These are phyloP conservation scores for Malassezia arunalokei DNA, from an alignment of 1,284 basidiomycete species.

Conservation along the genomic window DNA sequence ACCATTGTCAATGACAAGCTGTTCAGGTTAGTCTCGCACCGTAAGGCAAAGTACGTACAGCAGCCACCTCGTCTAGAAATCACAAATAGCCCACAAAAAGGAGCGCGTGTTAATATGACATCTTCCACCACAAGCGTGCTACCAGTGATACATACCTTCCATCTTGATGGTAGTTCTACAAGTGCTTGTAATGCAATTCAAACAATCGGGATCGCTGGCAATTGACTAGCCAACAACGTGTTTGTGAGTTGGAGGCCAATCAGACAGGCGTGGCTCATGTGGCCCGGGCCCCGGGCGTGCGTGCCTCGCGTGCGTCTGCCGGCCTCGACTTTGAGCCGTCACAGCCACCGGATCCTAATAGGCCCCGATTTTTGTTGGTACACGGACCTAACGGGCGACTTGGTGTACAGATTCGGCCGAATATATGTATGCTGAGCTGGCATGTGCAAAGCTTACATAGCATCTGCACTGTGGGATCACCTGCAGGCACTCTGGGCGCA, in stretches of 20 bases:
- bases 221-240: neutral
- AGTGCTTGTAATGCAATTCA: neutral
- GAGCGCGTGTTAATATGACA: neutral
- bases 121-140: too few species aligned
- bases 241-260: slow-evolving; percentile 1
- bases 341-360: slow-evolving; percentile 1
- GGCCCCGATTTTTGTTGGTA: neutral
- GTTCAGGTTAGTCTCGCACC: neutral
- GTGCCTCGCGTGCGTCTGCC: neutral
- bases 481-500: neutral
- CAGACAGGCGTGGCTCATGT: neutral
- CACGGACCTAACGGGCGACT: neutral
- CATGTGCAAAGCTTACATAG: neutral
- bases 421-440: neutral
- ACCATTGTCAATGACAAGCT: slow-evolving; percentile 47
- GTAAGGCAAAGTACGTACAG: slow-evolving; percentile 23
- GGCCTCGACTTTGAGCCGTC: neutral
- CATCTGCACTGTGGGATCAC: neutral
- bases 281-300: neutral
- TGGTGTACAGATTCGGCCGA: neutral
- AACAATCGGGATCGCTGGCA: slow-evolving; percentile 5
- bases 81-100: neutral
- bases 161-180: slow-evolving; percentile 9
- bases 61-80: slow-evolving; percentile 43
- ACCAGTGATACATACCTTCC: slow-evolving; percentile 10